Base-by-base conservation (phyloP, 805 yeast species). In the Pichia paraexigua region DNA sequence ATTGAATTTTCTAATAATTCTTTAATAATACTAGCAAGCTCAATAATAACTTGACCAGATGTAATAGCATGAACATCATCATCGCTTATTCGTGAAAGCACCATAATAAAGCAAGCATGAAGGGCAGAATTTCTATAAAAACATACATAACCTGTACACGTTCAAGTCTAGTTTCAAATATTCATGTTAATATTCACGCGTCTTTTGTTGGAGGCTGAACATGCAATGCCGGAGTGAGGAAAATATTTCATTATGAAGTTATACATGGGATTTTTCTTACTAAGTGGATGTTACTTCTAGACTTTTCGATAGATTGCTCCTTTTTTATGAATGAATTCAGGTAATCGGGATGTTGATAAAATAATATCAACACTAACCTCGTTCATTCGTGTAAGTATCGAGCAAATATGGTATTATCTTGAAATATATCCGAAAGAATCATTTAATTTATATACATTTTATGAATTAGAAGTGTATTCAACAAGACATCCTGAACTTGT, bases 11-110 rank as follows among this genome's bases (percentile, higher is more conserved):
- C 99, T 2, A 94, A 74, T 1, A 91, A 69, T 64, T 92, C 99
- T 63, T 92, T 92, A 30, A 85, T 82, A 0, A 87, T 85, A 0
- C 92, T 80, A 0, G 79, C 72, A 43, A 94, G 67, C 59, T 87
- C 96, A 6, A 83, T 78, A 13, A 94, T 86, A 15, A 94, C 98
- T 65, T 94, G 99, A 0, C 97, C 97, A 0, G 97, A 88, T 0
- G 97, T 89, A 52, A 92, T 80, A 53, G 76, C 73, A 57, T 86
- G 87, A 8, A 90, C 75, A 58, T 91, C 95, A 11, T 60, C 58
- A 1, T 56, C 56, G 37, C 71, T 72, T 27, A 82, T 78, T 6
- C 72, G 71, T 35, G 60, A 53, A 17, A 73, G 67, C 12, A 63
- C 39, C 67, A 63, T 63, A 3, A 7, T 40, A 18, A 5, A 21